Percentiles rank a stretch among this genome's conserved stretches.
Evolutionary conservation across 2,329 filamentous ascomycete genomes (phyloP).

Genomic region (Talaromyces islandicus): DNA sequence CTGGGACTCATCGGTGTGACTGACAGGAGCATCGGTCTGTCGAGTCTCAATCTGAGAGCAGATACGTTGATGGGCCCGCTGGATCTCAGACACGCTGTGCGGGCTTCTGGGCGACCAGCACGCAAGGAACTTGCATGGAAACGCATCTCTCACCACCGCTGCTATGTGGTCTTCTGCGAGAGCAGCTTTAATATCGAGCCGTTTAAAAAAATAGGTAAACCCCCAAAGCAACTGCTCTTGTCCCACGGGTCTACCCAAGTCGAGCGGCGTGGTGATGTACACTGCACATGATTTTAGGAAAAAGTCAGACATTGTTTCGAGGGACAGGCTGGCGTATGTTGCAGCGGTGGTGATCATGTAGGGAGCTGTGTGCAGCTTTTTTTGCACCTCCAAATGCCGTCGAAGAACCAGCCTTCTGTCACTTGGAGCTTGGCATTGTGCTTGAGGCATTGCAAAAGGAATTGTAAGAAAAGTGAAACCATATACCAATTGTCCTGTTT

Average conservation of each 20-base stretch:
- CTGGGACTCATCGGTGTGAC: neutral
- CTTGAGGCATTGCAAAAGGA: no score
- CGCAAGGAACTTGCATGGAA: constrained; percentile 1
- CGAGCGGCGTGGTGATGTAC: neutral
- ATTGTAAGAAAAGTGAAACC: no score
- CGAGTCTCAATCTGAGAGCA: neutral
- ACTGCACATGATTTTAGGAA: neutral
- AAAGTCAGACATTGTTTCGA: neutral
- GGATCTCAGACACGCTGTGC: neutral
- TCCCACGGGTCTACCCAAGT: neutral
- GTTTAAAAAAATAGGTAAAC: neutral
- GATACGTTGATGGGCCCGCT: neutral
- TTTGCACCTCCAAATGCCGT: neutral
- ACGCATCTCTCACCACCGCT: neutral
- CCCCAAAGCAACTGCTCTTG: neutral
- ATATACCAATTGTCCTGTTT: no score
- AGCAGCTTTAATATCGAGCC: neutral
- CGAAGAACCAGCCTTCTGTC: neutral
- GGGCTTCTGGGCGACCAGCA: neutral
- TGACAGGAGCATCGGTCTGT: neutral
- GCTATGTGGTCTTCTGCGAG: neutral
- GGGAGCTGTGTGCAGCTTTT: neutral
- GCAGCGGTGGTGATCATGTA: neutral
- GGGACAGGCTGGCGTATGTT: neutral
- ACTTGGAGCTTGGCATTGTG: neutral